Evolutionary conservation across 1,284 basidiomycete species (phyloP).

Genomic region (Naganishia sp.): DNA sequence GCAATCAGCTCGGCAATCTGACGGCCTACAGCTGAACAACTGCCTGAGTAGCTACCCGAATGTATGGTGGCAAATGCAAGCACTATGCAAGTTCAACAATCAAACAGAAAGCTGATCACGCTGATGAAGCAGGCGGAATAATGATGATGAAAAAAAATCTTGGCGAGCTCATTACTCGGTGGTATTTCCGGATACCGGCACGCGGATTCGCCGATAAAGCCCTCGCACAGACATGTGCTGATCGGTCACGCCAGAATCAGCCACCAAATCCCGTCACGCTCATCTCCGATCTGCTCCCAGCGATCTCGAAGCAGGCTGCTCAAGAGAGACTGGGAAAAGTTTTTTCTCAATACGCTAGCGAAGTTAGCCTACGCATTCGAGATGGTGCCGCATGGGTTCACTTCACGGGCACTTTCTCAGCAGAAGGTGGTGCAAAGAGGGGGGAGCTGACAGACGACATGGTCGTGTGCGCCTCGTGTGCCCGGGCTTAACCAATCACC

Average conservation of each 20-base stretch:
- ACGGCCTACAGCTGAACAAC: too few relatives aligned
- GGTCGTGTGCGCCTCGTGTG: not conserved
- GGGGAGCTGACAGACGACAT: not conserved
- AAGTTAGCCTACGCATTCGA: not conserved
- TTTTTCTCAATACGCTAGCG: not conserved
- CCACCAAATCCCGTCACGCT: too few relatives aligned
- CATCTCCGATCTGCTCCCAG: not conserved
- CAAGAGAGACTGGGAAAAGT: not conserved
- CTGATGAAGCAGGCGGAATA: not conserved
- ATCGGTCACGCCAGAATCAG: not conserved
- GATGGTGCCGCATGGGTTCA: conserved; percentile 8
- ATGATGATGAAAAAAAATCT: not conserved
- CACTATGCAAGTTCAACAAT: too few relatives aligned
- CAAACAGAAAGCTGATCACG: too few relatives aligned
- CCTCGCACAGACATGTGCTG: conserved; percentile 2
- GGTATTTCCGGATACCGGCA: too few relatives aligned
- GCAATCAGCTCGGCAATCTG: too few relatives aligned
- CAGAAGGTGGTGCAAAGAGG: not conserved
- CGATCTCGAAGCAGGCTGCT: not conserved
- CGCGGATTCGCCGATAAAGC: not conserved
- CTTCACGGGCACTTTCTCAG: not conserved
- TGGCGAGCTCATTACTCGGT: too few relatives aligned
- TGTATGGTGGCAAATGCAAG: too few relatives aligned
- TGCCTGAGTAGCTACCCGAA: too few relatives aligned
- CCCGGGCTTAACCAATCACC: not conserved